Percentiles rank a stretch among this genome's conserved stretches.
These are phyloP conservation scores for Fistulina hepatica DNA, from an alignment of 1,284 basidiomycete species.

Conservation along the genomic window DNA sequence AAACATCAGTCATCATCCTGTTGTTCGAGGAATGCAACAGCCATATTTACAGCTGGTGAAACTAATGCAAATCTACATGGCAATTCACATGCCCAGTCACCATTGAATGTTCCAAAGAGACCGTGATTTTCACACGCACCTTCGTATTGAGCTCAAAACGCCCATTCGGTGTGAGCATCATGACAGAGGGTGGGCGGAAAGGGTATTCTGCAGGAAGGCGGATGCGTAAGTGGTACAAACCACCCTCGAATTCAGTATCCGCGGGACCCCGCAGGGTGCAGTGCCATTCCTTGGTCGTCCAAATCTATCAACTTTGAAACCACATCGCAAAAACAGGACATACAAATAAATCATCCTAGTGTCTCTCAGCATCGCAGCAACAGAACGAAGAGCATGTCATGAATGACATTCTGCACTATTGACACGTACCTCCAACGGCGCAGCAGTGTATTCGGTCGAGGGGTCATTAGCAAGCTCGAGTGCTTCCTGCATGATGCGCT, in stretches of 20 bases:
- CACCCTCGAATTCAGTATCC: slow-evolving; percentile 85
- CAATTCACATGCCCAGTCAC: slow-evolving; percentile 7
- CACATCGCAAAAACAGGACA: slow-evolving; percentile 20
- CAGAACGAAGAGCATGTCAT: slow-evolving; percentile 11
- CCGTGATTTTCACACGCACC: slow-evolving; percentile 36
- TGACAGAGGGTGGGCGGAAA: slow-evolving; percentile 87
- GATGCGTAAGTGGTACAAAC: slow-evolving; percentile 88
- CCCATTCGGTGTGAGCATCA: slow-evolving; percentile 92
- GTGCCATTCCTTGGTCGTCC: slow-evolving; percentile 79
- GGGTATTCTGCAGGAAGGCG: slow-evolving; percentile 88
- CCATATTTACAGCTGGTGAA: slow-evolving; percentile 68
- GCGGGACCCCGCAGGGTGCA: slow-evolving; percentile 85
- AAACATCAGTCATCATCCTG: no score
- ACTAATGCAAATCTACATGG: slow-evolving; percentile 92
- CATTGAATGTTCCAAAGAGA: slow-evolving; percentile 6
- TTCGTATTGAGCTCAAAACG: slow-evolving; percentile 94
- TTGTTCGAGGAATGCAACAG: slow-evolving; percentile 16
- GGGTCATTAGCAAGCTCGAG: slow-evolving; percentile 76
- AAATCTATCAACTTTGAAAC: slow-evolving; percentile 16
- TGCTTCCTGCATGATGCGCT: slow-evolving; percentile 95
- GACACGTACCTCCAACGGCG: slow-evolving; percentile 71
- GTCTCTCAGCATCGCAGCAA: slow-evolving; percentile 12
- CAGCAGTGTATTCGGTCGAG: slow-evolving; percentile 74
- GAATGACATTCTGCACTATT: slow-evolving; percentile 1
- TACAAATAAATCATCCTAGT: slow-evolving; percentile 74